These are phyloP conservation scores for Saccharomyces hybrid DNA, from an alignment of 1,139 yeast species.

Conservation along the genomic window DNA sequence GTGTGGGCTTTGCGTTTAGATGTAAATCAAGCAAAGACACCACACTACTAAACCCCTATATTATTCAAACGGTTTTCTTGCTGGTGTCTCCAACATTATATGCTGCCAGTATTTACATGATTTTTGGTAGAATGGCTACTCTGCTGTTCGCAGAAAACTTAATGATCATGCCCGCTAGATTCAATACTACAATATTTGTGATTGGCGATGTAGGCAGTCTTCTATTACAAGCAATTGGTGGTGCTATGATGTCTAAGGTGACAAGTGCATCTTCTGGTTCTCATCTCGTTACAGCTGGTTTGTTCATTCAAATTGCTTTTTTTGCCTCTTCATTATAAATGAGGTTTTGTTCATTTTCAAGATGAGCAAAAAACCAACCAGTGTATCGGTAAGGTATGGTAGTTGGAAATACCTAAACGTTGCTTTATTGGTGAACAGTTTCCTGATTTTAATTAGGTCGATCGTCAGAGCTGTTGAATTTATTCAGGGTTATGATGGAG, in stretches of 20 bases:
- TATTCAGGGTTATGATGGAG: constrained; percentile 35
- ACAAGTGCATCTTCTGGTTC: constrained; percentile 21
- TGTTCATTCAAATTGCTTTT: constrained; percentile 35
- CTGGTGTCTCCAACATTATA: constrained; percentile 40
- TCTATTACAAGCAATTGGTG: constrained; percentile 39
- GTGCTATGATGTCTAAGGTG: constrained; percentile 34
- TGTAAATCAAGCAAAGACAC: constrained; percentile 21
- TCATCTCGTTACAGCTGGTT: constrained; percentile 31
- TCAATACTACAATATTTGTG: constrained; percentile 39
- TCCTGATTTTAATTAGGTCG: constrained; percentile 37
- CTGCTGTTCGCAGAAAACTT: constrained; percentile 28
- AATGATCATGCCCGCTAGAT: constrained; percentile 32
- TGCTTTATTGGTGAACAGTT: constrained; percentile 27
- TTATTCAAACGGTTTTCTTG: constrained; percentile 34
- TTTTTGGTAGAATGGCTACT: constrained; percentile 35
- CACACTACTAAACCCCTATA: constrained; percentile 29
- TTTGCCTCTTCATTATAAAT: constrained; percentile 32
- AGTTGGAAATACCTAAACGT: constrained; percentile 22
- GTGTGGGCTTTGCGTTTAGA: constrained; percentile 36
- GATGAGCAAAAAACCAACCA: constrained; percentile 6
- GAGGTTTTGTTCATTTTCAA: constrained; percentile 19
- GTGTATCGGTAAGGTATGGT: not conserved
- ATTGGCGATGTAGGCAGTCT: constrained; percentile 39
- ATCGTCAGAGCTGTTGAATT: constrained; percentile 38
- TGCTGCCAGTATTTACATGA: constrained; percentile 43